Base-by-base conservation (phyloP, 768 basidiomycete species). In the Harrya chromipes region DNA sequence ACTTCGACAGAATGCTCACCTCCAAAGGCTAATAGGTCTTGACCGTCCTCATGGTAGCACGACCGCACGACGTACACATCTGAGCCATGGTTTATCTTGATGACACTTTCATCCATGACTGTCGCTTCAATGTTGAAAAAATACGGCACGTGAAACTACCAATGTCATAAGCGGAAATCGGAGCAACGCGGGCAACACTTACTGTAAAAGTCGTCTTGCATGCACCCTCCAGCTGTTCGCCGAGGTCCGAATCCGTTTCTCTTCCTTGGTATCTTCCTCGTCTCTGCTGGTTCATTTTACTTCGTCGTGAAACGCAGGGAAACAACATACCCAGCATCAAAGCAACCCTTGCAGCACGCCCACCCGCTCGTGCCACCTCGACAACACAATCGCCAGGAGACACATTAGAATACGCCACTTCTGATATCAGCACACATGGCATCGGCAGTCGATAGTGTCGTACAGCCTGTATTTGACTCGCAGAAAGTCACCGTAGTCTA, bases 401-500 rank as follows among this genome's bases (percentile, higher is more conserved):
- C 31, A 10, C 53, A 49, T 21, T 47, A 57, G 55, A 47, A 43
- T 24, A 54, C 49, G 1, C n/a, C 29, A 1, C 41, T 11, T 40
- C 17, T 24, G 41, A 59, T 45, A 50, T 9, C 40, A 40, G 8
- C 13, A 38, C 29, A 35, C 14, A 64, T 66, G 63, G 35, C 46
- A 37, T 48, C 64, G 14, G 24, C 19, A 10, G n/a, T 40, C 11
- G 52, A 47, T 24, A 51, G 44, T 27, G 46, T 39, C 40, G n/a
- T 6, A n/a, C 21, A 27, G 35, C 58, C 64, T 13, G 38, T 23
- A 12, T 95, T 97, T 61, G 83, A 90, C 67, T 68, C 73, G 27
- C 64, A 66, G 40, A 85, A 90, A 55, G 86, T 97, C 60, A 85
- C 80, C 16, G 94, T 99, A 49, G 76, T 98, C 62, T 99, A 90